Conservation (phyloP, 495 filamentous ascomycete genomes). For the Platismatia glauca region DNA sequence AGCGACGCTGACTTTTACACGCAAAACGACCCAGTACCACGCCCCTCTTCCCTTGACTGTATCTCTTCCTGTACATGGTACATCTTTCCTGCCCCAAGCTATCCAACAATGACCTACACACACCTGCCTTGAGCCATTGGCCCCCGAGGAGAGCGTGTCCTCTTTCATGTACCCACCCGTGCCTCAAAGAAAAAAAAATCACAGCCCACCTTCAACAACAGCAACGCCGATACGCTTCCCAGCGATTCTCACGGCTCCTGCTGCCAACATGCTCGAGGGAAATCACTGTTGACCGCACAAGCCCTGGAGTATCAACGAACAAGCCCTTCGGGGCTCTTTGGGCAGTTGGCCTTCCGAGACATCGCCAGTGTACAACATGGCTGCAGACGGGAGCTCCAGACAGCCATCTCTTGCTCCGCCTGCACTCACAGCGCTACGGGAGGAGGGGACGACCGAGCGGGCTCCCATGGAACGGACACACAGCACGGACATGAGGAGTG, state of each 20-base stretch:
- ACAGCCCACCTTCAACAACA: conserved; percentile 2
- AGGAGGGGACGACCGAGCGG: conserved; percentile 41
- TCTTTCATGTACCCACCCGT: conserved; percentile 15
- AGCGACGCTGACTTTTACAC: conserved; percentile 9
- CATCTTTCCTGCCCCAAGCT: background rate
- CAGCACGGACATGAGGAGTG: conserved; percentile 63
- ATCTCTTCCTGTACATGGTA: background rate
- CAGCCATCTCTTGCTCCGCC: conserved; percentile 42
- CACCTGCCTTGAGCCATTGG: conserved; percentile 8
- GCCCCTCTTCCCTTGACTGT: background rate
- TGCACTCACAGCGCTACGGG: conserved; percentile 45
- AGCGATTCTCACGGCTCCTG: background rate
- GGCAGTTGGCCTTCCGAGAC: conserved; percentile 10
- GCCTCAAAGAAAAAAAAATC: conserved; percentile 14
- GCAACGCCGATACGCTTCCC: background rate
- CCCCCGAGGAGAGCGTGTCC: conserved; percentile 2
- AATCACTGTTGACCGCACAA: background rate
- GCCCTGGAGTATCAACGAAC: conserved; percentile 9
- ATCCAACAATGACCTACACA: conserved; percentile 3
- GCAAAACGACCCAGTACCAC: background rate
- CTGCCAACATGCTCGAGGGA: conserved; percentile 6
- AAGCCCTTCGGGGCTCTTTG: conserved; percentile 17
- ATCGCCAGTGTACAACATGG: conserved; percentile 7
- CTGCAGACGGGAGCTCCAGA: conserved; percentile 29
- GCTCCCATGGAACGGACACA: conserved; percentile 48